These are phyloP conservation scores for Fusarium equiseti DNA, from an alignment of 2,329 filamentous ascomycete genomes.

Conservation along the genomic window DNA sequence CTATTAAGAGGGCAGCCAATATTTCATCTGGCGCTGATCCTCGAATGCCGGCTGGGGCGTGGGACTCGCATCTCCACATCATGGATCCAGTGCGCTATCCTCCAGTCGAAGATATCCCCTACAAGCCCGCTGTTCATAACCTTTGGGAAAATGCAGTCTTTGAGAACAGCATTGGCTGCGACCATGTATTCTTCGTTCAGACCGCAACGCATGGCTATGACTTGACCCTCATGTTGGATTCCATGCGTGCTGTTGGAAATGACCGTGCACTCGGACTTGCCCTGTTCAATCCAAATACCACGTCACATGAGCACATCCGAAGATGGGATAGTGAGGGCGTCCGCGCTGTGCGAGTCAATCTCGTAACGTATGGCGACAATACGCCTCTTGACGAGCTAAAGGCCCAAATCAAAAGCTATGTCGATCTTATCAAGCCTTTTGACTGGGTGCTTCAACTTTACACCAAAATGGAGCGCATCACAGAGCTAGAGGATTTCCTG, in stretches of 20 bases:
- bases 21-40: neutral
- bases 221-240: conserved; percentile 1
- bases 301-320: neutral
- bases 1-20: neutral
- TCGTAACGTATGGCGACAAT: neutral
- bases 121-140: neutral
- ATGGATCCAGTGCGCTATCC: conserved; percentile 1
- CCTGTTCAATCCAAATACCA: neutral
- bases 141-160: neutral
- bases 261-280: neutral
- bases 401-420: neutral
- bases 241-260: conserved; percentile 1
- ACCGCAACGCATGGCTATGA: neutral
- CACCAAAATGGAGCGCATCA: conserved; percentile 1
- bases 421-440: neutral
- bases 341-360: neutral
- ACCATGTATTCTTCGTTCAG: conserved; percentile 1
- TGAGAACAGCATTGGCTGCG: neutral
- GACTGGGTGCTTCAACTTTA: neutral
- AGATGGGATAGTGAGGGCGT: neutral
- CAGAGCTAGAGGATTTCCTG: neutral
- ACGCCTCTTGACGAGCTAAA: neutral
- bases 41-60: neutral
- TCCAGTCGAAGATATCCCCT: neutral
- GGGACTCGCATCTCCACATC: conserved; percentile 8